These are phyloP conservation scores for Colletotrichum liriopes DNA, from an alignment of 2,329 filamentous ascomycete species.

Conservation along the genomic window DNA sequence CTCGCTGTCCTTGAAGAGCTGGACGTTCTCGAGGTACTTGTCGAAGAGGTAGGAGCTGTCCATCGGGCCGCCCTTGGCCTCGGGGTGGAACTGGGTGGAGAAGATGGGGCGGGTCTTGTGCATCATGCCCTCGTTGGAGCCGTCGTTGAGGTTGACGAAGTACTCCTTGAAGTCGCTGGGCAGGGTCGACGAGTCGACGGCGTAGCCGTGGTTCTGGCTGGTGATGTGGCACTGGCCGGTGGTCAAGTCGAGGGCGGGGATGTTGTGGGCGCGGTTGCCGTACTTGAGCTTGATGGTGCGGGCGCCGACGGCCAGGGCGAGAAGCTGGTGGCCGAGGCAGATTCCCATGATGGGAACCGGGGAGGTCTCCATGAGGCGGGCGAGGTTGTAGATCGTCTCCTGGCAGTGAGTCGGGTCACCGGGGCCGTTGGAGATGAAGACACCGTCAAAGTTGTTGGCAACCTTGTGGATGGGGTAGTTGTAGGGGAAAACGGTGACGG, in stretches of 20 bases:
- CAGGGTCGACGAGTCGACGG: conserved; percentile 88
- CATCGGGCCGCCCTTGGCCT: conserved; percentile 96
- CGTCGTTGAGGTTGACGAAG: conserved; percentile 98
- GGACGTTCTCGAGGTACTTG: conserved; percentile 92
- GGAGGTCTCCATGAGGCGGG: conserved; percentile 90
- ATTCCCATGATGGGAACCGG: conserved; percentile 97
- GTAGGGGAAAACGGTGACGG: conserved; percentile 94
- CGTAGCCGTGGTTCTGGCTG: conserved; percentile 98
- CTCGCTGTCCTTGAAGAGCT: conserved; percentile 89
- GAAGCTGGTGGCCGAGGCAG: conserved; percentile 95
- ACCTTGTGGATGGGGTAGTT: conserved; percentile 99
- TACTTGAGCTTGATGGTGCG: conserved; percentile 98
- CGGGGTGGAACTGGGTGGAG: conserved; percentile 98
- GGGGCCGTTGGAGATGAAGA: conserved; percentile 99
- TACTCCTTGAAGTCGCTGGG: conserved; percentile 95
- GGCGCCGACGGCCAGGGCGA: conserved; percentile 90
- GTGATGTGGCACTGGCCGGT: conserved; percentile 99
- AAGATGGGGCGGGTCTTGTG: conserved; percentile 98
- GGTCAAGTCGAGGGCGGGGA: conserved; percentile 92
- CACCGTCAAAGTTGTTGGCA: conserved; percentile 95
- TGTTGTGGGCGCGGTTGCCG: conserved; percentile 99
- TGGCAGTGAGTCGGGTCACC: conserved; percentile 98
- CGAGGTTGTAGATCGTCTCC: conserved; percentile 92
- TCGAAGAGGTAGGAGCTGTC: conserved; percentile 98
- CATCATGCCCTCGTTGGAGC: conserved; percentile 97